Evolutionary conservation across 495 filamentous ascomycete genomes (phyloP), one percentile per base, ranked within the genome.

Genomic region (Penicillium robsamsonii): DNA sequence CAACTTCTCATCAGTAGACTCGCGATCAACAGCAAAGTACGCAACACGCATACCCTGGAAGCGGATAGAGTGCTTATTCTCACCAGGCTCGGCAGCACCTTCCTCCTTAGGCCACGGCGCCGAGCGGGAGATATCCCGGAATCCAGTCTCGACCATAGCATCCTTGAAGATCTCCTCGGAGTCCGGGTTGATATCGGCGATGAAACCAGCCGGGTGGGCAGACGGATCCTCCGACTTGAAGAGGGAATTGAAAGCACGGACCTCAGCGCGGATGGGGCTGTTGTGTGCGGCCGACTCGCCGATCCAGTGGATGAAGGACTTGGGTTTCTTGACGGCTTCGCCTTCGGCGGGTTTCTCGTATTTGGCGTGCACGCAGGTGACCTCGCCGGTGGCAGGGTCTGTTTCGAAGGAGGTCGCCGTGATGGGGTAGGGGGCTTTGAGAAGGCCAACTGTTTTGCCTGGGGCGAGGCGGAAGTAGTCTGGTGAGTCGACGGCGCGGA

Each of bases 391-490:
- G 2, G 71, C 55, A 24, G 82, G 76, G 64, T 93, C 87, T 60
- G 87, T 94, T 18, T 80, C 81, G 71, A 89, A 92, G 7, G 81
- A 82, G 2, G 83, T 88, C 7, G 89, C 91, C 18, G 82, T 89
- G 72, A 98, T 89, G 2, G 91, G 89, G 75, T 83, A 87, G 1
- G 91, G 89, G 4, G 82, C 87, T 65, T 95, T 87, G 55, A 95
- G 81, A 2, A 98, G 81, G 43, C 94, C 95, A 43, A 97, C 93
- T 6, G 82, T 80, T 74, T 97, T 94, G 57, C 89, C 90, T 0
- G 92, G 92, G 0, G 95, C 89, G 24, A 98, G 84, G 20, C 95
- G 91, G 85, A 96, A 97, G 77, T 91, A 96, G 56, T 95, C 89
- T 45, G 86, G 83, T 62, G 81, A 84, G 69, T 93, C 90, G 17